phyloP scores from a whole-genome alignment of 768 basidiomycete genomes.

The Austroboletus festivus region DNA sequence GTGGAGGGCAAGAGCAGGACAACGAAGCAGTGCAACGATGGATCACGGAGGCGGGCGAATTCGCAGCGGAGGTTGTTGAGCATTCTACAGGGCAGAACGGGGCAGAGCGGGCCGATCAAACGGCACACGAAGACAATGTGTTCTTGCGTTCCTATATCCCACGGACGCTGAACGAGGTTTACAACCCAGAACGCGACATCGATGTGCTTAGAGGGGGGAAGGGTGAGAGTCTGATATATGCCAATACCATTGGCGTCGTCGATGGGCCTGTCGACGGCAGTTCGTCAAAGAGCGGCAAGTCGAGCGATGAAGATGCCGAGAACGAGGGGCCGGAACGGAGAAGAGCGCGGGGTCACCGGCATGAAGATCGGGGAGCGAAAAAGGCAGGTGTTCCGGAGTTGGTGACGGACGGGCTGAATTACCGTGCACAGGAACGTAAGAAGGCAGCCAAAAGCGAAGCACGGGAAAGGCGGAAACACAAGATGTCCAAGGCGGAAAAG shows the following conservation, averaged over 20 bases:
- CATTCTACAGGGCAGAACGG: constrained; percentile 7
- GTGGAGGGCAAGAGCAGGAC: constrained; percentile 27
- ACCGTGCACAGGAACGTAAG: constrained; percentile 73
- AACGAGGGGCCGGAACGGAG: constrained; percentile 43
- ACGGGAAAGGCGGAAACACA: constrained; percentile 82
- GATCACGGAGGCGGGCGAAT: constrained; percentile 40
- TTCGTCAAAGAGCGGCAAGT: constrained; percentile 20
- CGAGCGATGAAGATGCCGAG: constrained; percentile 35
- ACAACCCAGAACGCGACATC: constrained; percentile 92
- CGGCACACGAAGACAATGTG: constrained; percentile 78
- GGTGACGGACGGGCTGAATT: constrained; percentile 7
- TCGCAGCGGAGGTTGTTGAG: constrained; percentile 13
- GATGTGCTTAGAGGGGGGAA: constrained; percentile 70
- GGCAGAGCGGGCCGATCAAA: constrained; percentile 13
- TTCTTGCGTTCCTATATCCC: constrained; percentile 94
- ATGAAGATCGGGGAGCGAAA: constrained; percentile 89
- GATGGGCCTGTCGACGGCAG: not conserved
- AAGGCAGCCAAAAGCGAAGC: constrained; percentile 84
- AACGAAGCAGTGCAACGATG: constrained; percentile 41
- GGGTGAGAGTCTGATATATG: constrained; percentile 77
- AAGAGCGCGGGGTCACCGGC: constrained; percentile 79
- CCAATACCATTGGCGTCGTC: constrained; percentile 66
- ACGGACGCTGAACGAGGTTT: constrained; percentile 85
- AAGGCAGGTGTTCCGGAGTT: constrained; percentile 49
- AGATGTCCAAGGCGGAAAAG: constrained; percentile 96